These are phyloP conservation scores for Clitopilus hobsonii DNA, from an alignment of 768 basidiomycete genomes.

Conservation along the genomic window DNA sequence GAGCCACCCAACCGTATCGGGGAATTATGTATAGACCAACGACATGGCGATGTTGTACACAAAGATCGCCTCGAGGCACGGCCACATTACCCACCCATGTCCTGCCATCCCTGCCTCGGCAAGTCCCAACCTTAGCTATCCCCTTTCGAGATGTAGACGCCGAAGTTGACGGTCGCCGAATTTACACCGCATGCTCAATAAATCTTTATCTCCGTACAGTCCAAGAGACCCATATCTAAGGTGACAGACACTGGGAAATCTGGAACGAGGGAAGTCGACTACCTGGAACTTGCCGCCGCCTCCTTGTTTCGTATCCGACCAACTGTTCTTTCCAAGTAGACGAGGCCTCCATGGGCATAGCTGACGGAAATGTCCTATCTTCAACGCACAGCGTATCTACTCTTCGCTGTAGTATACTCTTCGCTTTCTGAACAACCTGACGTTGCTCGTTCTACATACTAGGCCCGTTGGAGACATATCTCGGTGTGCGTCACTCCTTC, in stretches of 20 bases:
- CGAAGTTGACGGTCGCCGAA: not conserved
- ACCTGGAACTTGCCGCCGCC: not conserved
- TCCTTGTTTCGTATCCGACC: not conserved
- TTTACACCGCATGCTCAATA: not conserved
- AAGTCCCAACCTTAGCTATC: not conserved
- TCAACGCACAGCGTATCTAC: not conserved
- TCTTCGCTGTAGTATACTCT: not conserved
- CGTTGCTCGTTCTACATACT: no score
- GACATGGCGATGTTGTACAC: not conserved
- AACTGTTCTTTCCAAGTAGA: not conserved
- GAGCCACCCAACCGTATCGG: conserved; percentile 1
- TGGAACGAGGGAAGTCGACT: not conserved
- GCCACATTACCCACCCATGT: not conserved
- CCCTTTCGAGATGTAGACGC: not conserved
- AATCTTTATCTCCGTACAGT: not conserved
- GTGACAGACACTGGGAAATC: not conserved
- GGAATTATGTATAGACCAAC: not conserved
- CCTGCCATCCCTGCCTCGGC: not conserved
- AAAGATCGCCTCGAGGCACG: conserved; percentile 1
- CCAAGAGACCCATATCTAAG: not conserved
- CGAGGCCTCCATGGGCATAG: not conserved
- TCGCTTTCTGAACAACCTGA: not conserved
- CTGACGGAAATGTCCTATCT: not conserved
- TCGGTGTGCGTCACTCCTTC: no score
- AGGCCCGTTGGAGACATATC: no score